Evolutionary conservation across 225 moss, liverwort and hornwort genomes (phyloP).

Genomic region (Ulota crispa): DNA sequence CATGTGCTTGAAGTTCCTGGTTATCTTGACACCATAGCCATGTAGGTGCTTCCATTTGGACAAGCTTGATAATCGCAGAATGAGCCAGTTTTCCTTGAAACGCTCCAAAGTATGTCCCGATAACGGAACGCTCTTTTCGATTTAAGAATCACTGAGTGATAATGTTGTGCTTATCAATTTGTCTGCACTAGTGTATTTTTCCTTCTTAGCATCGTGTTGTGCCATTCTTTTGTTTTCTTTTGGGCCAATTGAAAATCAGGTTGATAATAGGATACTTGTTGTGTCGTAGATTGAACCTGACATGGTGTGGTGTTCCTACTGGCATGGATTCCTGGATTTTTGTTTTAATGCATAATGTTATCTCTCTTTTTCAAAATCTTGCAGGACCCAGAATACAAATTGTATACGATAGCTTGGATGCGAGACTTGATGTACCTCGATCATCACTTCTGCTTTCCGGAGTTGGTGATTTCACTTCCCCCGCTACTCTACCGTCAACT

Average conservation of each 20-base stretch:
- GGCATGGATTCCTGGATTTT: not conserved
- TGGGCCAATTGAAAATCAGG: not conserved
- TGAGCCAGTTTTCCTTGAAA: not conserved
- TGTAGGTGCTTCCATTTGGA: not conserved
- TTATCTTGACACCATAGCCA: not conserved
- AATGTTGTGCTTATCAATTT: not conserved
- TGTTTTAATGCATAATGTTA: conserved; percentile 15
- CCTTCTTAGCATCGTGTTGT: not conserved
- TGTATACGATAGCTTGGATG: conserved; percentile 78
- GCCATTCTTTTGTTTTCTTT: not conserved
- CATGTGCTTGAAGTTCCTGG: not conserved
- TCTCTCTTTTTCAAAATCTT: conserved; percentile 24
- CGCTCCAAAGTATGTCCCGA: not conserved
- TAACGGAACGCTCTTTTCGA: not conserved
- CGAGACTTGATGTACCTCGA: conserved; percentile 79
- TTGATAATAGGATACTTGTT: not conserved
- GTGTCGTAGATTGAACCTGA: not conserved
- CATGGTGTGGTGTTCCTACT: not conserved
- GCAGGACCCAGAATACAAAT: conserved; percentile 82
- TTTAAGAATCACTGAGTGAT: not conserved
- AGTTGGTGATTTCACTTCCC: conserved; percentile 46
- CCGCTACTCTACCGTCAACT: not conserved
- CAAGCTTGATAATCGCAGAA: not conserved
- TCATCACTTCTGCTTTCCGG: conserved; percentile 78
- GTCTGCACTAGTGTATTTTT: not conserved